Evolutionary conservation across 495 filamentous ascomycete species (phyloP).

Genomic region (Neurospora africana): DNA sequence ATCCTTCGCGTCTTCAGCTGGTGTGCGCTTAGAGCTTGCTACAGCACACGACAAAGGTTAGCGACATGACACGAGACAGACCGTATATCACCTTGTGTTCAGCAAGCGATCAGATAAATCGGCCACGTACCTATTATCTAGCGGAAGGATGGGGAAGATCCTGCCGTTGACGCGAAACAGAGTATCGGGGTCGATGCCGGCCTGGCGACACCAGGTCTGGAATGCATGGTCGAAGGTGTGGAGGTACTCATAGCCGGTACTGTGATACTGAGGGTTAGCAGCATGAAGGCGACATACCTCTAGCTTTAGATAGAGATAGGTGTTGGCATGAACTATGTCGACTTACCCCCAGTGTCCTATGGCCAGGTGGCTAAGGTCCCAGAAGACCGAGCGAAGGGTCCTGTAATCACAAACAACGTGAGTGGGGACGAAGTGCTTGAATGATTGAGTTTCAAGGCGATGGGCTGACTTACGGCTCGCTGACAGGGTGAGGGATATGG

Average conservation of each 20-base stretch:
- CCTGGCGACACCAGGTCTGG: background rate
- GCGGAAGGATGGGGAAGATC: background rate
- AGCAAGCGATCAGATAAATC: background rate
- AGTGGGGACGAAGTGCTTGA: background rate
- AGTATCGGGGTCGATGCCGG: background rate
- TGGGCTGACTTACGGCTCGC: background rate
- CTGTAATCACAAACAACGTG: background rate
- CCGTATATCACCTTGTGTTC: background rate
- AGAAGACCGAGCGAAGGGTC: background rate
- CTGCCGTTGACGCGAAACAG: background rate
- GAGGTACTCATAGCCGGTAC: background rate
- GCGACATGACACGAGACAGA: background rate
- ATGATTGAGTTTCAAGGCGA: background rate
- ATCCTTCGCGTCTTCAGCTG: background rate
- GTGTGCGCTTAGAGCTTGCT: background rate
- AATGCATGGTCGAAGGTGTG: background rate
- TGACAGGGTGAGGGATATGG: background rate
- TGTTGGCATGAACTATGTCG: background rate
- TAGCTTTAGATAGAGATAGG: background rate
- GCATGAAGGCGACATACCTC: background rate
- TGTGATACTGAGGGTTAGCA: background rate
- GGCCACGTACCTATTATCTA: background rate
- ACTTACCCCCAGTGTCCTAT: background rate
- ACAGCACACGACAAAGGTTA: background rate
- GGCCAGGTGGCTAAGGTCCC: background rate